Evolutionary conservation across 2,329 filamentous ascomycete genomes (phyloP), one percentile per base, ranked within the genome.

Genomic region (Clarireedia paspali): DNA sequence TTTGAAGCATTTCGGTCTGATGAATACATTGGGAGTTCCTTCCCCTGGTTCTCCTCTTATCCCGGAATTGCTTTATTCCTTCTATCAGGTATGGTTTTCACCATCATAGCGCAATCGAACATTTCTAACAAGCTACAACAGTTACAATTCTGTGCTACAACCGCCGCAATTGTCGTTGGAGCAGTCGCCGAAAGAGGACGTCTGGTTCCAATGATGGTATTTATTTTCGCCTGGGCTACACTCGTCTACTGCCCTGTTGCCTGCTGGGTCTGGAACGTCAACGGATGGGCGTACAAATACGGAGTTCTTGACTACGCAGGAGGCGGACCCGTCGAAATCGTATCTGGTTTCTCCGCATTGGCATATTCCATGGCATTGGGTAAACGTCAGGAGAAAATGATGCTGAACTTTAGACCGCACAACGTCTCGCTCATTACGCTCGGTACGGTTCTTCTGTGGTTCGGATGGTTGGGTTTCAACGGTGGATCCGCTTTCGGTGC

Each of bases 401-500:
- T 97, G 89, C 83, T 96, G 74, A 97, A 97, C 81, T 97, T 97
- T 82, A 89, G 94, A 64, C 94, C 94, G 17, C 94, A 99, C 80
- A 99, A 99, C 77, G 94, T 97, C 63, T 96, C 91, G 5, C 82
- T 97, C 68, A 96, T 99, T 74, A 91, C 94, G 0, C 86, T 97
- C 65, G 94, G 94, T 61, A 97, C 94, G 3, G 82, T 96, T 62
- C 82, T 99, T 66, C 89, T 99, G 56, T 97, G 91, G 91, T 97
- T 97, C 68, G 94, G 94, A 68, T 99, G 94, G 94, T 80, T 99
- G 62, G 94, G 91, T 55, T 99, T 99, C 83, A 99, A 99, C 79
- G 94, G 92, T 66, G 94, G 94, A 62, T 96, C 91, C 24, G 78
- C 92, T 40, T 96, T 96, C 65, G 91, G 92, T 64, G 90, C 91